Evolutionary conservation across 108 stramenopile species (phyloP).

Genomic region (Nannochloropsis oceanica): DNA sequence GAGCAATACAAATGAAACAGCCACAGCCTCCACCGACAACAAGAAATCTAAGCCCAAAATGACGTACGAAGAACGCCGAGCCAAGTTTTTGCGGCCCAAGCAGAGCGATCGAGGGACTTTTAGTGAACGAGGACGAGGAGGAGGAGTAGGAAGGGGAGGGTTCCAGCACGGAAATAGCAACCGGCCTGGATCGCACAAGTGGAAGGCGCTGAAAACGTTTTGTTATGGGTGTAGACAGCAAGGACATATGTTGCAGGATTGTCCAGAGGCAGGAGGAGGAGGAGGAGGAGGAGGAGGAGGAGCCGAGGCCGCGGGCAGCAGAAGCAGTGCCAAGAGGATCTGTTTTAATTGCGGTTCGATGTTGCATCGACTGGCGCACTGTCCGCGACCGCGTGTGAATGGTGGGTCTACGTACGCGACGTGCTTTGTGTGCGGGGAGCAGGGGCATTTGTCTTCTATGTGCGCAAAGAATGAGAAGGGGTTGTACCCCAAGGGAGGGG

Average conservation of each 20-base stretch:
- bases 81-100: constrained; percentile 11
- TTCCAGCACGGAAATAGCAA: not conserved
- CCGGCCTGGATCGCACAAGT: constrained; percentile 34
- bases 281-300: constrained; percentile 10
- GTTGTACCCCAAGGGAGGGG: constrained; percentile 40
- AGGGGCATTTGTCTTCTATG: constrained; percentile 32
- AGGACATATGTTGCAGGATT: not conserved
- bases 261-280: constrained; percentile 10
- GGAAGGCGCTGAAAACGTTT: constrained; percentile 26
- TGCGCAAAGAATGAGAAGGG: constrained; percentile 40
- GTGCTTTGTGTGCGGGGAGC: constrained; percentile 39
- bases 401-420: constrained; percentile 20
- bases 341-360: constrained; percentile 42
- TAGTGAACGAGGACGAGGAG: not conserved
- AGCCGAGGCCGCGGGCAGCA: not conserved
- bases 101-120: not conserved
- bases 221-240: constrained; percentile 1
- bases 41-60: constrained; percentile 31
- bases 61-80: constrained; percentile 34
- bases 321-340: not conserved
- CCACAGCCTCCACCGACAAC: not conserved
- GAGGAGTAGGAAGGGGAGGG: not conserved
- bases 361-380: constrained; percentile 26
- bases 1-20: not conserved
- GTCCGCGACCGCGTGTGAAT: constrained; percentile 7